Percentiles rank a stretch among this genome's conserved stretches.
phyloP scores from a whole-genome alignment of 2,329 filamentous ascomycete genomes.

The Nannizziopsis arthrosporioides region DNA sequence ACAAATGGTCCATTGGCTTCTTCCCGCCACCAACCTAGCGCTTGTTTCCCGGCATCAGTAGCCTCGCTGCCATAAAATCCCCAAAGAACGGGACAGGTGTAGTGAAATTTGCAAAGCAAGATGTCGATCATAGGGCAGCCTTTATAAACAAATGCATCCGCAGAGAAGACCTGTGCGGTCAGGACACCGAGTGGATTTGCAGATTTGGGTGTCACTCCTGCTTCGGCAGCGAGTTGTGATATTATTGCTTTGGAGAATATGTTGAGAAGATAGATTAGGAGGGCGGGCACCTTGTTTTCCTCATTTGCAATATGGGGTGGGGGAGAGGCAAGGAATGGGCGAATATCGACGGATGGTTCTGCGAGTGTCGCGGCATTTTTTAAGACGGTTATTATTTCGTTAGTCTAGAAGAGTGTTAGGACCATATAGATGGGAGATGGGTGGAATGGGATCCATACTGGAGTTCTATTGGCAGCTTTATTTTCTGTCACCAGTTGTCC shows the following conservation, averaged over 20 bases:
- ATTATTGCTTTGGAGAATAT: slow-evolving; percentile 63
- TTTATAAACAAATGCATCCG: slow-evolving; percentile 54
- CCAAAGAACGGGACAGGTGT: slow-evolving; percentile 73
- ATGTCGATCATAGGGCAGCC: slow-evolving; percentile 65
- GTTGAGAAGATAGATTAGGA: slow-evolving; percentile 65
- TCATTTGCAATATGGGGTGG: slow-evolving; percentile 27
- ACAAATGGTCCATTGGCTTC: slow-evolving; percentile 45
- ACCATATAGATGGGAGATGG: slow-evolving; percentile 1
- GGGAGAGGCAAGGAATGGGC: slow-evolving; percentile 41
- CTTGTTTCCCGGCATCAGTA: slow-evolving; percentile 53
- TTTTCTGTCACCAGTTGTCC: slow-evolving; percentile 58
- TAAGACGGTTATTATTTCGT: slow-evolving; percentile 43
- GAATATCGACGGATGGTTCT: slow-evolving; percentile 47
- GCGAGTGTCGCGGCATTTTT: slow-evolving; percentile 43
- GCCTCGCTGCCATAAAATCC: slow-evolving; percentile 66
- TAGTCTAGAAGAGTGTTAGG: slow-evolving; percentile 25
- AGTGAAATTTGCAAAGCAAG: slow-evolving; percentile 72
- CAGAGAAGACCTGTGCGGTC: slow-evolving; percentile 61
- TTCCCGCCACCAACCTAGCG: slow-evolving; percentile 63
- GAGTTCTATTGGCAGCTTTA: slow-evolving; percentile 49
- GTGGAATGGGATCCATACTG: slow-evolving; percentile 34
- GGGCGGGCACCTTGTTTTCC: slow-evolving; percentile 45
- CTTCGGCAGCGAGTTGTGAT: slow-evolving; percentile 57
- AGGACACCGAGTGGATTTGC: slow-evolving; percentile 74
- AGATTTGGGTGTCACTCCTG: slow-evolving; percentile 49